Base-by-base conservation (phyloP, 2,329 filamentous ascomycete genomes). In the Penicillium sp. region DNA sequence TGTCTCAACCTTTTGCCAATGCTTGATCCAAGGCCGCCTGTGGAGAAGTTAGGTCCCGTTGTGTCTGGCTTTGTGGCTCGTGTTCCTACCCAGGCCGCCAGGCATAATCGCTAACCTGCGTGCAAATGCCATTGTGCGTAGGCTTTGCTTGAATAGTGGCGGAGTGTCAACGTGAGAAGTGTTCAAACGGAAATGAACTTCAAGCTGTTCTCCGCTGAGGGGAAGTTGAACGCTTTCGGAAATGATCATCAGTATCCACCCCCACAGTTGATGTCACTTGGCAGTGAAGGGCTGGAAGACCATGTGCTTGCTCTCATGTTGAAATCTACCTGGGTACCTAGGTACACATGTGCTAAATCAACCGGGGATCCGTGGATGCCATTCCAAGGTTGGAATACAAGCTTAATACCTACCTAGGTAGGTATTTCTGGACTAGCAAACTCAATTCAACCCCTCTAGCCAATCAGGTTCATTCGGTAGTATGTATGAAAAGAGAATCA, bases 91-190 rank as follows among this genome's bases (percentile, higher is more conserved):
- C 54, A 78, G 62, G 15, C 75, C 76, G 38, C 76, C 75, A 10
- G 73, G 71, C 42, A 78, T 71, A 54, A 77, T 75, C 2, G 75
- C 76, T 16, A 78, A 63, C 50, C 75, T 66, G 50, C 68, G 67
- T 8, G 71, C 60, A 31, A 75, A 69, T 8, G 74, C 71, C 74
- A 75, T 54, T 12, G 12, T 49, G 12, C 5, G 16, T 5, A 9
- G 9, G 12, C 1, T 18, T 3, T 25, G 7, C 31, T n/a, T 6
- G 13, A 6, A 13, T 12, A 13, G 16, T 7, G 13, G 9, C 10
- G 21, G 7, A 16, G 12, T 39, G n/a, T 15, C n/a, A 10, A 27
- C 6, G 15, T 12, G 21, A 16, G 9, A 10, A 15, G 6, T 47
- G 23, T 15, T 10, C 16, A 47, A 47, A 4, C 21, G 21, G 10